phyloP scores from a whole-genome alignment of 2,329 filamentous ascomycete genomes.

The Ciborinia camelliae region DNA sequence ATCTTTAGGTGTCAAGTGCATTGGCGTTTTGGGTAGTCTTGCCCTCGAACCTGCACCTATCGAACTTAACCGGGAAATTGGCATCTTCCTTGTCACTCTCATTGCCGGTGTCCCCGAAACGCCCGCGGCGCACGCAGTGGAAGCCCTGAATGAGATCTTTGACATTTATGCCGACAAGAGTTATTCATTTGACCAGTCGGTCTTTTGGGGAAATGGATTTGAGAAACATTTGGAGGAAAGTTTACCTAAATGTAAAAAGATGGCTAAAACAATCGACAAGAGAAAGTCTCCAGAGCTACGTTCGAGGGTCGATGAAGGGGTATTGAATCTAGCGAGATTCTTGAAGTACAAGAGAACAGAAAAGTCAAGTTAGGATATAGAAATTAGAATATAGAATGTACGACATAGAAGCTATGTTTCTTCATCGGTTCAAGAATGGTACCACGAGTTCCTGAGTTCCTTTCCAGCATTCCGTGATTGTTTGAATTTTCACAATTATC shows the following conservation, averaged over 20 bases:
- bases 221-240: constrained; percentile 55
- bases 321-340: constrained; percentile 59
- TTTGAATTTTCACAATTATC: not conserved
- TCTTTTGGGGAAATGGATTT: constrained; percentile 63
- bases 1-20: constrained; percentile 60
- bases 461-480: not conserved
- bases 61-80: constrained; percentile 58
- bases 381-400: not conserved
- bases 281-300: constrained; percentile 54
- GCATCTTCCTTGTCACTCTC: constrained; percentile 58
- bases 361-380: constrained; percentile 6
- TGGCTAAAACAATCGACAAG: constrained; percentile 61
- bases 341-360: constrained; percentile 56
- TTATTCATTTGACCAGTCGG: constrained; percentile 54
- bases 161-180: constrained; percentile 64
- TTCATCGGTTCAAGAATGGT: not conserved
- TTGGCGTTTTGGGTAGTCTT: constrained; percentile 63
- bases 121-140: constrained; percentile 56
- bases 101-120: constrained; percentile 51
- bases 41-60: constrained; percentile 53
- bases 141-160: constrained; percentile 64
- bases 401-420: not conserved
- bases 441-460: not conserved
- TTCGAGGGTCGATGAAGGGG: constrained; percentile 56
- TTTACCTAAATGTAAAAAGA: constrained; percentile 51